Evolutionary conservation across 1,139 yeast genomes (phyloP), one percentile per base, ranked within the genome.

Genomic region (Pichia norvegensis): DNA sequence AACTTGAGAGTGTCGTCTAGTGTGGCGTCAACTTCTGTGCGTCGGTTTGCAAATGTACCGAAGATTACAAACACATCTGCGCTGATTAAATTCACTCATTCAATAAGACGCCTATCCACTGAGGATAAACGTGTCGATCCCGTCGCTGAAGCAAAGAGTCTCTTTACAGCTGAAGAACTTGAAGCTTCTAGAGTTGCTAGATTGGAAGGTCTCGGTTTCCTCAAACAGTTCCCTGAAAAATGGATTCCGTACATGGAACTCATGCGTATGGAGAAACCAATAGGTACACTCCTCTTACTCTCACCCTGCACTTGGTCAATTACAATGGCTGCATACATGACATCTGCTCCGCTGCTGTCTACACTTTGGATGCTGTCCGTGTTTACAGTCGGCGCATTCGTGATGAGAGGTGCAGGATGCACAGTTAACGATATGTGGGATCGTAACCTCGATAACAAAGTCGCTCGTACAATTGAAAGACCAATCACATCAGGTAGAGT

Each of bases 391-490:
- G 99, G 99, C 13, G 78, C 97, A 0, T 60, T 90, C 36, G 72
- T 90, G 16, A 92, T 94, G 96, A 76, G 99, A 64, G 97, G 97
- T 36, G 97, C 97, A 2, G 99, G 98, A 0, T 94, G 99, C 62
- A 90, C 95, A 1, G 82, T 94, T 47, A 94, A 94, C 60, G 99
- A 94, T 63, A 70, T 90, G 45, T 69, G 82, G 61, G 99, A 94
- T 61, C 70, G 90, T 47, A 72, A 90, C 51, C 69, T 90, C 46
- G 99, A 94, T 59, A 73, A 75, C 52, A 77, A 87, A 61, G 98
- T 94, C 3, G 82, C 84, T 10, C 74, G 99, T 55, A 90, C 98
- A 0, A 75, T 81, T 46, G 87, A 81, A 58, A 72, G 99, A 55
- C 99, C 99, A 11, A 73, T 94, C 40, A 94, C 98, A 0, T 79